Evolutionary conservation across 129 eudicot species (phyloP), one percentile per base, ranked within the genome.

Genomic region (Apium graveolens): DNA sequence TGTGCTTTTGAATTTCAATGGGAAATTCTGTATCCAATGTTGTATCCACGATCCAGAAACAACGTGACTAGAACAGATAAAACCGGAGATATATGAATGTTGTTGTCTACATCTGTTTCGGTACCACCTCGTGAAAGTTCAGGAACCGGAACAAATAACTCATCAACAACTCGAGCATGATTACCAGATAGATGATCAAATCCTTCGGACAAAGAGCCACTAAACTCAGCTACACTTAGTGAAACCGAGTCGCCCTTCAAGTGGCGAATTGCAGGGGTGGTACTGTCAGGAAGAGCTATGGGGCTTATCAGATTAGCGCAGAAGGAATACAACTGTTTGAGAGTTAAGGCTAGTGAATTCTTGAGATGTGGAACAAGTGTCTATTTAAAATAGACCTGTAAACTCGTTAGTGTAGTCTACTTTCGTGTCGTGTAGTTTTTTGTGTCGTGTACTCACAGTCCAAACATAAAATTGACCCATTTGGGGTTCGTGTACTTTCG

Each of bases 31-130:
- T 77, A 42, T 2, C 79, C 87, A 21, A 84, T 4, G 48, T 76
- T 42, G 2, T 76, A 6, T 21, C 87, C 87, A 8, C 13, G 12
- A 9, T 38, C 62, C 0, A 73, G 87, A 46, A 84, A 80, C 13
- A 84, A 44, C 20, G 87, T 84, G 1, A 84, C 70, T 20, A 81
- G 87, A 11, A 78, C 42, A 18, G 87, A 76, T 17, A 84, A 41
- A 14, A 81, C 73, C 0, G 87, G 87, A 32, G 45, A n/a, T 26
- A 71, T 34, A 13, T 79, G 48, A 29, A 37, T 27, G 10, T 1
- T 18, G 55, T 72, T 27, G 10, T 18, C n/a, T 34, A 35, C 74
- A 16, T 70, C 9, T 7, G 29, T 17, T 0, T 35, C 34, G 11
- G 17, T 44, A 44, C 48, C 3, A 44, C 75, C 42, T 4, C 4